Conservation (phyloP, 2,329 filamentous ascomycete genomes). For the Ceratocystis huliohia region DNA sequence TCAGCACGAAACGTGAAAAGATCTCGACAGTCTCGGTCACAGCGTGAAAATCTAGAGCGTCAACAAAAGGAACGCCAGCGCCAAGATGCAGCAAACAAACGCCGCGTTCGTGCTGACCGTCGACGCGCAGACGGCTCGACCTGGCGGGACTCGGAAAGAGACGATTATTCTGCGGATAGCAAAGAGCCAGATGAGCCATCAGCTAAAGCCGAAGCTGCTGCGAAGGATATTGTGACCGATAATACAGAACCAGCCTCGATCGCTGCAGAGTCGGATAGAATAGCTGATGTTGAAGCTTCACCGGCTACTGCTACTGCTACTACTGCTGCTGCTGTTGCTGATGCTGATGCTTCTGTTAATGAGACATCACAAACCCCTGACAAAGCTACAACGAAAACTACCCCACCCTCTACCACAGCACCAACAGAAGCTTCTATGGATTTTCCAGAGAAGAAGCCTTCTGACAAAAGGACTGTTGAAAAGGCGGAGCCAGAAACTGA, state of each 20-base stretch:
- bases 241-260: background rate
- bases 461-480: background rate
- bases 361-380: background rate
- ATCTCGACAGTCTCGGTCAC: slow-evolving; percentile 45
- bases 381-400: background rate
- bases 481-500: slow-evolving; percentile 30
- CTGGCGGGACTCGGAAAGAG: slow-evolving; percentile 24
- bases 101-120: slow-evolving; percentile 70
- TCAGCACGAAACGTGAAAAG: slow-evolving; percentile 44
- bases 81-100: slow-evolving; percentile 61
- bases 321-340: background rate
- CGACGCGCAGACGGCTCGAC: slow-evolving; percentile 64
- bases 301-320: background rate
- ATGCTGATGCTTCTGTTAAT: background rate
- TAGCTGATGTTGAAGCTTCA: background rate
- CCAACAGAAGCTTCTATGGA: background rate
- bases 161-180: slow-evolving; percentile 28
- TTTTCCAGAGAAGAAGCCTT: background rate
- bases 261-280: background rate
- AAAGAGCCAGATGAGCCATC: slow-evolving; percentile 22
- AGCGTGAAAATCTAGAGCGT: slow-evolving; percentile 51
- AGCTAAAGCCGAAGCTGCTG: background rate
- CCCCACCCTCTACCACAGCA: background rate
- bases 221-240: background rate
- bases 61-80: slow-evolving; percentile 65